Evolutionary conservation across 345 rosid genomes (phyloP).

Genomic region (Citrus australasica): DNA sequence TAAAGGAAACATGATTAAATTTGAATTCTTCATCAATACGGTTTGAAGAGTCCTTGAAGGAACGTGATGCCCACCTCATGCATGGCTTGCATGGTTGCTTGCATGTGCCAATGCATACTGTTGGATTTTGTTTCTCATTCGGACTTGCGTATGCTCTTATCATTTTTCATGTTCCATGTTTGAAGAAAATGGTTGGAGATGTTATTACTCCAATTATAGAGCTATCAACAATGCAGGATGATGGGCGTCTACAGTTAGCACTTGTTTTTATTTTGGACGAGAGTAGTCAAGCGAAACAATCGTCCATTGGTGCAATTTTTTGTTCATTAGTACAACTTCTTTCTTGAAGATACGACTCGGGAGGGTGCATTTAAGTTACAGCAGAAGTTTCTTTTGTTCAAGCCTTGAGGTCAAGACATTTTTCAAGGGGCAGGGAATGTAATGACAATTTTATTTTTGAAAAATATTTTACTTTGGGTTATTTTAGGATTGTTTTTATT

Average conservation of each 20-base stretch:
- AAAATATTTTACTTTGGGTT: neutral
- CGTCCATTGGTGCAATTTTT: neutral
- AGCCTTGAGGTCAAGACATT: neutral
- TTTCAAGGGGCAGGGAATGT: neutral
- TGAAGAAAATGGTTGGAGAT: neutral
- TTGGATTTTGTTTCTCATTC: too few species aligned
- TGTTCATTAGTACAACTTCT: neutral
- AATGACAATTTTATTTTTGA: too few species aligned
- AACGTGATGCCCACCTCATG: too few species aligned
- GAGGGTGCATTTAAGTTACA: neutral
- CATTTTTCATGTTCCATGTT: neutral
- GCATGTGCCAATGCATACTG: too few species aligned
- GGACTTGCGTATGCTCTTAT: too few species aligned
- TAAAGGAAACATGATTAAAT: too few species aligned
- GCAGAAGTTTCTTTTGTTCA: neutral
- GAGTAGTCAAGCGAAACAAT: neutral
- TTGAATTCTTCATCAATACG: too few species aligned
- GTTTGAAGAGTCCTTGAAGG: too few species aligned
- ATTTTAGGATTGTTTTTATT: neutral
- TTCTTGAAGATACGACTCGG: neutral
- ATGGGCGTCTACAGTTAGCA: neutral
- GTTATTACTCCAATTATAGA: neutral
- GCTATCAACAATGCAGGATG: neutral
- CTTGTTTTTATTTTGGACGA: neutral
- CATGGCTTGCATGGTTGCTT: too few species aligned